phyloP scores from a whole-genome alignment of 192 early-diverging fungal species.

The Coemansia sp. region DNA sequence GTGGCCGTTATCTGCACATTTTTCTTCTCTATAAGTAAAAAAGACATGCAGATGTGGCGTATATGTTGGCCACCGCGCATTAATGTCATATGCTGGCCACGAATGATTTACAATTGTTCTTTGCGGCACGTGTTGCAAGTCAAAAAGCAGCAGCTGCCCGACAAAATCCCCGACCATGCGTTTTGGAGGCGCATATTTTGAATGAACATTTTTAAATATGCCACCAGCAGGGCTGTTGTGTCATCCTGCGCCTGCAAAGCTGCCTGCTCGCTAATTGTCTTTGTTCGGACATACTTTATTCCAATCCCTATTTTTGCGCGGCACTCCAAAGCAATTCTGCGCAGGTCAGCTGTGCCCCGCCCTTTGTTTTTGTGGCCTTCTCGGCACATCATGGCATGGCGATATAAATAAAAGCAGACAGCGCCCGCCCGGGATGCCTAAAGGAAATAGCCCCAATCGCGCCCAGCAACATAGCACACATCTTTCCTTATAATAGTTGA shows the following conservation, averaged over 20 bases:
- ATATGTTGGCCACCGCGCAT: too few relatives aligned
- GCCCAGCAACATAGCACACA: background rate
- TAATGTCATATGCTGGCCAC: too few relatives aligned
- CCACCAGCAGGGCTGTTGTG: background rate
- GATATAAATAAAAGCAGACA: background rate
- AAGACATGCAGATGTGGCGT: too few relatives aligned
- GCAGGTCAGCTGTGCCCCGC: background rate
- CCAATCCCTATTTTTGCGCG: background rate
- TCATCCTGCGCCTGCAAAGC: background rate
- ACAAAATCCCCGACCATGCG: constrained; percentile 2
- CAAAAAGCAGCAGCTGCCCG: background rate
- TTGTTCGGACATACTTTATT: too few relatives aligned
- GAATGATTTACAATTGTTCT: too few relatives aligned
- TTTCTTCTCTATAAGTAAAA: too few relatives aligned
- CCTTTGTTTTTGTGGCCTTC: too few relatives aligned
- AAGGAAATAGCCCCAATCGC: background rate
- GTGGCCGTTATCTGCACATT: too few relatives aligned
- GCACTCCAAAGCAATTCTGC: background rate
- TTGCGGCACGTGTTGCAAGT: too few relatives aligned
- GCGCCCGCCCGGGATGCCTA: too few relatives aligned
- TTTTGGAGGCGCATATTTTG: background rate
- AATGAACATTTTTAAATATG: background rate
- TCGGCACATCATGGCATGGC: background rate
- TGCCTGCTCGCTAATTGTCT: background rate
- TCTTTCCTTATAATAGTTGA: too few relatives aligned